Conservation (phyloP, 2,329 filamentous ascomycete genomes). For the Helotiales sp. region DNA sequence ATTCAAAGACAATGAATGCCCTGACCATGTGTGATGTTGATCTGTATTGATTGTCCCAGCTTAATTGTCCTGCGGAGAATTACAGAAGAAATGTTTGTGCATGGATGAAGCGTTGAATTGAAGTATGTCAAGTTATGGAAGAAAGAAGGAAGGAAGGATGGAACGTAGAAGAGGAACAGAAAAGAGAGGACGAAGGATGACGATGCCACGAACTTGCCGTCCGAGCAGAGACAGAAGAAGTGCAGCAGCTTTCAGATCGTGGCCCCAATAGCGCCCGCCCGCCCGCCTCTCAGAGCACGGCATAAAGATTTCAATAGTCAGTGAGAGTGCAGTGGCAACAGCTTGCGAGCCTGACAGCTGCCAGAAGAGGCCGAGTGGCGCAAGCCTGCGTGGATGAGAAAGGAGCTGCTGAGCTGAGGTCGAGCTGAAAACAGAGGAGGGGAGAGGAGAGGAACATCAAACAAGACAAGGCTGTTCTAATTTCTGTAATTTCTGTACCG, state of each 20-base stretch:
- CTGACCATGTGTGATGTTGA: neutral
- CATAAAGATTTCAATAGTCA: neutral
- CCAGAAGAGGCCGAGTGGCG: neutral
- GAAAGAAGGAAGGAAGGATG: neutral
- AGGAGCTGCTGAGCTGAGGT: neutral
- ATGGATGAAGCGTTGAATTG: neutral
- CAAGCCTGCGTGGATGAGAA: neutral
- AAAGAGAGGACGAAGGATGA: neutral
- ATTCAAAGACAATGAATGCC: neutral
- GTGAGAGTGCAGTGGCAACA: neutral
- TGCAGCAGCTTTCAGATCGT: neutral
- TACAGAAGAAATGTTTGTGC: neutral
- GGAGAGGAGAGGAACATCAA: neutral
- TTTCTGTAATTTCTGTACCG: too few relatives aligned
- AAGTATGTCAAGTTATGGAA: too few relatives aligned
- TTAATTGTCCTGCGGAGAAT: slow-evolving; percentile 7
- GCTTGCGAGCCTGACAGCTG: neutral
- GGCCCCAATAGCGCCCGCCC: neutral
- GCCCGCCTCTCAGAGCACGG: neutral
- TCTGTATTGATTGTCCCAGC: neutral
- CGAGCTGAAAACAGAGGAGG: neutral
- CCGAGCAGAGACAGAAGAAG: neutral
- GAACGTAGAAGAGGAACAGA: neutral
- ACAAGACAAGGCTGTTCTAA: neutral
- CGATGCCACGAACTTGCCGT: neutral